A percentile compares a stretch with the other conserved stretches of the same genome.
Evolutionary conservation across 345 rosid species (phyloP).

Genomic region (Passiflora organensis): DNA sequence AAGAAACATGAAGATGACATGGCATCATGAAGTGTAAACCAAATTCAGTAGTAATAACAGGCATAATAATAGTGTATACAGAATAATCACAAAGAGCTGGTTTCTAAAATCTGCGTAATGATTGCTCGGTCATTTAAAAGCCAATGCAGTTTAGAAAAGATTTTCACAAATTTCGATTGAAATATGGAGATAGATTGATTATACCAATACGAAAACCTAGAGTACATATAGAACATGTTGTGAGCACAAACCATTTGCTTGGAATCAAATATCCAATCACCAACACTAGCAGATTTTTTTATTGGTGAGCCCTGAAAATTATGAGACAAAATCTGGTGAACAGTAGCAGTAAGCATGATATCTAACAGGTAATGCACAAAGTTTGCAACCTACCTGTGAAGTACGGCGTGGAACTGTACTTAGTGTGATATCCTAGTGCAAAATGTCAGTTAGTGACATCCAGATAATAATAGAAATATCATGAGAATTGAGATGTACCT

Average conservation of each 20-base stretch:
- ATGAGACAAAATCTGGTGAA: slow-evolving; percentile 22
- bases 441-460: slow-evolving; percentile 41
- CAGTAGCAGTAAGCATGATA: slow-evolving; percentile 6
- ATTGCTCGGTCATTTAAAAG: neutral
- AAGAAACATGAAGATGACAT: neutral
- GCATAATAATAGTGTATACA: too few species aligned
- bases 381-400: slow-evolving; percentile 63
- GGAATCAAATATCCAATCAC: slow-evolving; percentile 77
- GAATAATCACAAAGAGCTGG: too few species aligned
- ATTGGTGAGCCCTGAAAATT: slow-evolving; percentile 70
- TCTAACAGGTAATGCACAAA: slow-evolving; percentile 16
- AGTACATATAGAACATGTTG: slow-evolving; percentile 1
- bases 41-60: neutral
- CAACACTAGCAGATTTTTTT: slow-evolving; percentile 93
- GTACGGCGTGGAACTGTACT: slow-evolving; percentile 73
- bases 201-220: too few species aligned
- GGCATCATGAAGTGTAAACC: neutral
- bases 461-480: slow-evolving; percentile 10
- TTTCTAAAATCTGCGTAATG: neutral
- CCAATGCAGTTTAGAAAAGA: too few species aligned
- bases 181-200: too few species aligned
- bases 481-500: slow-evolving; percentile 46
- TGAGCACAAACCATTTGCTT: slow-evolving; percentile 49
- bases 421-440: slow-evolving; percentile 78
- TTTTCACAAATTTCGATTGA: too few species aligned